Evolutionary conservation across 148 eudicot species (phyloP), one percentile per base, ranked within the genome.

Genomic region (Diospyros kaki): DNA sequence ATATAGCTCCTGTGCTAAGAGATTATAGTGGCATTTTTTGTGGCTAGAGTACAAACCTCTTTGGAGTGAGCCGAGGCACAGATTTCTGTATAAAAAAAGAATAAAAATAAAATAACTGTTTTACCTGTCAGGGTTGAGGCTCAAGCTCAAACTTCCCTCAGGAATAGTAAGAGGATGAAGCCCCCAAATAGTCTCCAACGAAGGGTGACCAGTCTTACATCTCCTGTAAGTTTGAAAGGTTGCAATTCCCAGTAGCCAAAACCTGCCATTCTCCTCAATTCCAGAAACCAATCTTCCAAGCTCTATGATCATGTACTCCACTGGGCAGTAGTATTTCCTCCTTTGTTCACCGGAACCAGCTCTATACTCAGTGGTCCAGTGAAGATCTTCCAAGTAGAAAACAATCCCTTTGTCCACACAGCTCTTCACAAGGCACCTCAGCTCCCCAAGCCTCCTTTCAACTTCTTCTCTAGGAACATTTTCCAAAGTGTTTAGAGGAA

Each of bases 221-320:
- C 85, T 86, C 84, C 77, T 89, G 81, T 87, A 92, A n/a, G 98
- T 92, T 66, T 89, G 86, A 48, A 92, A 89, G 1, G 89, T 88
- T 5, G 98, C 95, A 44, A 92, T 70, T 15, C 96, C 97, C 75
- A 94, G 69, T 1, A 94, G 74, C 91, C 91, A 92, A 78, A 92
- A 69, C 80, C 67, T 87, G 9, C 82, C 88, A 73, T 48, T 67
- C 67, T 81, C 94, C 44, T 75, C 76, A 71, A 70, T 75, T 51
- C 78, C 81, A 54, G 74, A 66, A 46, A 79, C 79, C 78, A 94
- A 83, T 77, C 89, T 84, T 15, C 88, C 89, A 53, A 94, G 69
- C 82, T 90, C 98, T 79, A 79, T 81, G 9, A 89, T 83, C 86
- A 90, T 78, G 55, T 91, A 93, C 73, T 94, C 90, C 76, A 87